Evolutionary conservation across 805 yeast species (phyloP).

Genomic region (Teunomyces kruisii): DNA sequence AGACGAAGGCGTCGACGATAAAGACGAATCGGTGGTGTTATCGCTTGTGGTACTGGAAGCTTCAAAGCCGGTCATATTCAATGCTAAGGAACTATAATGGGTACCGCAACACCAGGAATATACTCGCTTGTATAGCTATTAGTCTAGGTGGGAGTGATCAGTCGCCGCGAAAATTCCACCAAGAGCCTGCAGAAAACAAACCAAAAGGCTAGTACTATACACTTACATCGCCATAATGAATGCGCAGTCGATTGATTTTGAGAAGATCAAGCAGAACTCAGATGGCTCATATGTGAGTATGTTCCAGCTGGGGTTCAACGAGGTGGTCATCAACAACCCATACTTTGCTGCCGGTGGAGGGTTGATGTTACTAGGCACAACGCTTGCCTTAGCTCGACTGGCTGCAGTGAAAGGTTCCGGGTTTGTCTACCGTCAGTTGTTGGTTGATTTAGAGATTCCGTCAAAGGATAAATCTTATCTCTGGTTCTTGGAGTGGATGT

Average conservation of each 20-base stretch:
- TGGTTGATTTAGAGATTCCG: conserved; percentile 91
- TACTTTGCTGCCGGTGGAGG: conserved; percentile 99
- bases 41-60: background rate
- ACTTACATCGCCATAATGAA: background rate
- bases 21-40: background rate
- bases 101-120: background rate
- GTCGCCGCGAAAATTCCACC: background rate
- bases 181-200: background rate
- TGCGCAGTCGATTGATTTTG: conserved; percentile 28
- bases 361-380: conserved; percentile 90
- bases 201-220: background rate
- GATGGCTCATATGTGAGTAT: conserved; percentile 40
- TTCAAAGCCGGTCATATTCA: background rate
- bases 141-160: background rate
- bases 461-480: conserved; percentile 89
- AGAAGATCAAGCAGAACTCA: conserved; percentile 31
- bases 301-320: conserved; percentile 43
- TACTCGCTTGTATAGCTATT: background rate
- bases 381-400: conserved; percentile 72
- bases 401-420: conserved; percentile 63
- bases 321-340: conserved; percentile 72
- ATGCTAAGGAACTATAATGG: background rate
- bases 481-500: conserved; percentile 98
- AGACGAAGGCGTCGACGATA: background rate
- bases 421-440: conserved; percentile 73